Conservation (phyloP, 768 basidiomycete species). For the Chiua virens region DNA sequence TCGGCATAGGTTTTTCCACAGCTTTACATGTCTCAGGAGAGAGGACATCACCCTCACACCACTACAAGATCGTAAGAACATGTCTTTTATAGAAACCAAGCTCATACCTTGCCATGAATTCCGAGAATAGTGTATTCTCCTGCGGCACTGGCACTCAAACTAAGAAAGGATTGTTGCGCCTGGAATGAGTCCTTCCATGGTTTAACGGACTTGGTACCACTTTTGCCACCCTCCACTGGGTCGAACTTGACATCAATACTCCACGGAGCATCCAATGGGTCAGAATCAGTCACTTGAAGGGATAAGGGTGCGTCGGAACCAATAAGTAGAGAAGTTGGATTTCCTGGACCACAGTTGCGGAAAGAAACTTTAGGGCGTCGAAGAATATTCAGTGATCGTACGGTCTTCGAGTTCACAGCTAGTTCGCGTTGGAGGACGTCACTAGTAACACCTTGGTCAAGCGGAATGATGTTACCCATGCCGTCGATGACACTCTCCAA, state of each 20-base stretch:
- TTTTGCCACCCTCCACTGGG: slow-evolving; percentile 44
- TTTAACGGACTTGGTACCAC: slow-evolving; percentile 43
- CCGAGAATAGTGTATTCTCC: slow-evolving; percentile 76
- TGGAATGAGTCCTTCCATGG: slow-evolving; percentile 66
- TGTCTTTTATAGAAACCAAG: neutral
- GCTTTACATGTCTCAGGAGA: slow-evolving; percentile 82
- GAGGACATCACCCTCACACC: slow-evolving; percentile 80
- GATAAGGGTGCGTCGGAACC: slow-evolving; percentile 61
- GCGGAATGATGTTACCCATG: slow-evolving; percentile 69
- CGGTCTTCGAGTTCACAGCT: slow-evolving; percentile 44
- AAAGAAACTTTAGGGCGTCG: slow-evolving; percentile 73
- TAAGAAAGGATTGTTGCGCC: slow-evolving; percentile 47
- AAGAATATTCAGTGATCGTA: slow-evolving; percentile 67
- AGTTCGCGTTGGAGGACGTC: slow-evolving; percentile 20
- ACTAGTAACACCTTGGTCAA: slow-evolving; percentile 34
- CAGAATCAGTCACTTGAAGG: slow-evolving; percentile 52
- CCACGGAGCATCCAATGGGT: slow-evolving; percentile 70
- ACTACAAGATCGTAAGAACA: slow-evolving; percentile 33
- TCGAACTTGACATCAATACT: slow-evolving; percentile 61
- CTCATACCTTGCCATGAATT: slow-evolving; percentile 63
- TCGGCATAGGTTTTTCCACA: slow-evolving; percentile 71
- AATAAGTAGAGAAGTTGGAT: slow-evolving; percentile 68
- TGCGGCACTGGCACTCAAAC: slow-evolving; percentile 54
- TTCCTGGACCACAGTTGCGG: slow-evolving; percentile 68
- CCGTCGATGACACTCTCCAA: slow-evolving; percentile 84